A percentile compares a stretch with the other conserved stretches of the same genome.
phyloP scores from a whole-genome alignment of 371 early-diverging fungal genomes.

The Actinomucor elegans region DNA sequence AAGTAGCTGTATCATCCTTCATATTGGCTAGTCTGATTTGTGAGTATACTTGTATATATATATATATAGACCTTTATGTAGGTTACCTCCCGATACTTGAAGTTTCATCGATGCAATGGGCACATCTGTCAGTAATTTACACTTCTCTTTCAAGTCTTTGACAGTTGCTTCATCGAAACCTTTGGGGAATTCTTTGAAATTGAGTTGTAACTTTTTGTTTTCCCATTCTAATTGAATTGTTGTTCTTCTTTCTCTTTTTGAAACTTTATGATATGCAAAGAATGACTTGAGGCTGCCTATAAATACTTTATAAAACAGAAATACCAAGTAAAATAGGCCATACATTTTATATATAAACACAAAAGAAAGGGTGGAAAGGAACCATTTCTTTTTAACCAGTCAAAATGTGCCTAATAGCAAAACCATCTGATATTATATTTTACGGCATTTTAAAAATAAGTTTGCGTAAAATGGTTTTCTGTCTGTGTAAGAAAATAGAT shows the following conservation, averaged over 20 bases:
- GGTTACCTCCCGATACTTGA: constrained; percentile 45
- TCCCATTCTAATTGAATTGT: constrained; percentile 39
- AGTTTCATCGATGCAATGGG: constrained; percentile 49
- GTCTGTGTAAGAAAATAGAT: too few species aligned
- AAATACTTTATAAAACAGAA: constrained; percentile 28
- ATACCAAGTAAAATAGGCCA: constrained; percentile 11
- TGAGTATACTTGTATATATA: too few species aligned
- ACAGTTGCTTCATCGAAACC: constrained; percentile 43
- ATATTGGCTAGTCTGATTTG: constrained; percentile 63
- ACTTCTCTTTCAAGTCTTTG: constrained; percentile 39
- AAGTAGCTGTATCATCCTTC: constrained; percentile 62
- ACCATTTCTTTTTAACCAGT: too few species aligned
- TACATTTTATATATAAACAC: constrained; percentile 7
- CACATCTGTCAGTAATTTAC: constrained; percentile 41
- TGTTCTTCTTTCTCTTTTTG: constrained; percentile 33
- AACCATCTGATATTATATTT: too few species aligned
- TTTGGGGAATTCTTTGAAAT: constrained; percentile 33
- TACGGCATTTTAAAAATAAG: too few species aligned
- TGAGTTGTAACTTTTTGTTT: constrained; percentile 27
- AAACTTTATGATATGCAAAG: constrained; percentile 37
- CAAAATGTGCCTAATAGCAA: too few species aligned
- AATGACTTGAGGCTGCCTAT: constrained; percentile 33
- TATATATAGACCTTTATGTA: too few species aligned
- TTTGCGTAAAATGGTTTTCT: too few species aligned
- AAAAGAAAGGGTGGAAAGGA: background rate